phyloP scores from a whole-genome alignment of 805 yeast genomes.

The Tetrapisispora pingtungensis region DNA sequence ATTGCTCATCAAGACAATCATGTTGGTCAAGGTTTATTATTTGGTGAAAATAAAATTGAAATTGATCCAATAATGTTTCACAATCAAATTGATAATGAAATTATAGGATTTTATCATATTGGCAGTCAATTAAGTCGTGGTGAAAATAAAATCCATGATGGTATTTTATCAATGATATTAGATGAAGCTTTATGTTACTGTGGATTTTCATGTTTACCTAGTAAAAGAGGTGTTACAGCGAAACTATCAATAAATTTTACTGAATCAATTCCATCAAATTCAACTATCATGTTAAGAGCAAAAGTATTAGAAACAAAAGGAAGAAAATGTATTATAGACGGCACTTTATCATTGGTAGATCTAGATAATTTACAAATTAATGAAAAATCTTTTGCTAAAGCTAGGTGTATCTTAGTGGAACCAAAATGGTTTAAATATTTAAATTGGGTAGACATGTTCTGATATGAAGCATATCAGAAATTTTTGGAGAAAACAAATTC shows the following conservation, averaged over 20 bases:
- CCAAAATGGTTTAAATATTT: slow-evolving; percentile 81
- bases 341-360: slow-evolving; percentile 35
- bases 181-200: slow-evolving; percentile 82
- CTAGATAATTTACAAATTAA: slow-evolving; percentile 1
- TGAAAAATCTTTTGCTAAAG: slow-evolving; percentile 40
- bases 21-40: slow-evolving; percentile 62
- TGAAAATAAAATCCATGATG: slow-evolving; percentile 71
- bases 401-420: slow-evolving; percentile 66
- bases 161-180: slow-evolving; percentile 63
- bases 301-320: slow-evolving; percentile 59
- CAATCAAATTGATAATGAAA: slow-evolving; percentile 39
- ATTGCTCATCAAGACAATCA: slow-evolving; percentile 49
- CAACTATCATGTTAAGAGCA: slow-evolving; percentile 59
- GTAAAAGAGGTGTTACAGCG: slow-evolving; percentile 84
- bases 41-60: slow-evolving; percentile 57
- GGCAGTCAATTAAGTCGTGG: slow-evolving; percentile 58
- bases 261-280: slow-evolving; percentile 40
- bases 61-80: slow-evolving; percentile 66
- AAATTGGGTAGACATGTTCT: slow-evolving; percentile 37
- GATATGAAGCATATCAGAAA: no score
- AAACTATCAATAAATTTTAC: slow-evolving; percentile 52
- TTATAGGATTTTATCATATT: slow-evolving; percentile 59
- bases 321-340: slow-evolving; percentile 71
- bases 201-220: slow-evolving; percentile 76
- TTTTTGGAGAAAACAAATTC: no score